These are phyloP conservation scores for Cinchona pubescens DNA, from an alignment of 257 asterid genomes.

Conservation along the genomic window DNA sequence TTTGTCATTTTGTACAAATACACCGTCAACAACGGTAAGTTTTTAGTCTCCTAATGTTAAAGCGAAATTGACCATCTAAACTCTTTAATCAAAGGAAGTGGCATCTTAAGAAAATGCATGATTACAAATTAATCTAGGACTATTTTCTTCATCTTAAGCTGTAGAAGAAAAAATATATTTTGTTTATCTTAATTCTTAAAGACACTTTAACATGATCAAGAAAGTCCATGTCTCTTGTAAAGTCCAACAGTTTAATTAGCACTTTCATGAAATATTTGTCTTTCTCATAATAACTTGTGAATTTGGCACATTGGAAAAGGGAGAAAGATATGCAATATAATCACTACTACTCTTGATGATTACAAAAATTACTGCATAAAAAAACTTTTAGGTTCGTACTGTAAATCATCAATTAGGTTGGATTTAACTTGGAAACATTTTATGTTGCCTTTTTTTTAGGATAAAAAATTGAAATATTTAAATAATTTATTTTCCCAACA, in stretches of 20 bases:
- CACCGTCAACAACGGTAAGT: too few relatives aligned
- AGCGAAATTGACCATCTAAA: background rate
- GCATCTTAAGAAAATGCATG: background rate
- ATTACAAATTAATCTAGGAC: too few relatives aligned
- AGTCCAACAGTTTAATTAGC: background rate
- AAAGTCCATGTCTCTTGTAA: background rate
- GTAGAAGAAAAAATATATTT: too few relatives aligned
- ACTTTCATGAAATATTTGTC: background rate
- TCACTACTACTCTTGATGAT: background rate
- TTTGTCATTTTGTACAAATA: too few relatives aligned
- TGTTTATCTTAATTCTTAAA: too few relatives aligned
- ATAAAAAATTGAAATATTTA: too few relatives aligned
- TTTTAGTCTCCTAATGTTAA: too few relatives aligned
- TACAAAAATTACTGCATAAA: background rate
- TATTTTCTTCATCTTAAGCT: too few relatives aligned
- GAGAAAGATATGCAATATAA: background rate
- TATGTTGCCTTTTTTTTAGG: background rate
- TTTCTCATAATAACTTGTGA: too few relatives aligned
- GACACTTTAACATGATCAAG: background rate
- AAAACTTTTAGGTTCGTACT: background rate
- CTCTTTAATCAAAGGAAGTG: background rate
- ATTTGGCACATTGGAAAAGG: background rate
- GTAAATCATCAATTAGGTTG: background rate
- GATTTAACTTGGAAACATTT: background rate
- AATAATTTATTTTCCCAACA: too few relatives aligned